These are phyloP conservation scores for Coniophora puteana DNA, from an alignment of 1,284 basidiomycete species.

Conservation along the genomic window DNA sequence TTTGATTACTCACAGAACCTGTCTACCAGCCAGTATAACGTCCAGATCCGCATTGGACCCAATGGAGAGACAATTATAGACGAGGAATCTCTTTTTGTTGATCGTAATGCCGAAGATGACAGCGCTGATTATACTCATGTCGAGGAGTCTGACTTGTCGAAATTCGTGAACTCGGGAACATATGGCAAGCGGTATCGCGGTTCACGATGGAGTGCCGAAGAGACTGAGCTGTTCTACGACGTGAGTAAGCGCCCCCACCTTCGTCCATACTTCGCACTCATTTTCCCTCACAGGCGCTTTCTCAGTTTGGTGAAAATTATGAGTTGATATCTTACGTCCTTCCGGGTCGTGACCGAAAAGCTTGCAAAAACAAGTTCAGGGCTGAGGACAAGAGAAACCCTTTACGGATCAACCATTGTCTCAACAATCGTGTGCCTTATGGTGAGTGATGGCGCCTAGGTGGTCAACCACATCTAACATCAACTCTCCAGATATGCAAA, in stretches of 20 bases:
- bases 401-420: conserved; percentile 59
- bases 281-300: conserved; percentile 56
- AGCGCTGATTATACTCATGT: conserved; percentile 73
- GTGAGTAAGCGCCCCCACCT: conserved; percentile 39
- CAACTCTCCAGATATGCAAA: conserved; percentile 55
- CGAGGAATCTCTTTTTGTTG: conserved; percentile 75
- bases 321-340: conserved; percentile 86
- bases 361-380: conserved; percentile 91
- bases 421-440: conserved; percentile 66
- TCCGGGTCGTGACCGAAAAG: conserved; percentile 81
- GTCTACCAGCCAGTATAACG: conserved; percentile 67
- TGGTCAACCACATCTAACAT: neutral
- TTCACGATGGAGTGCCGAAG: conserved; percentile 80
- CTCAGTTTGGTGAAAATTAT: conserved; percentile 90
- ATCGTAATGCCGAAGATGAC: conserved; percentile 59
- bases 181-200: conserved; percentile 75
- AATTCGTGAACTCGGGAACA: conserved; percentile 83
- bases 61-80: conserved; percentile 81
- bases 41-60: conserved; percentile 77
- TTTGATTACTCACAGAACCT: conserved; percentile 68
- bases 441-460: conserved; percentile 39
- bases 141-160: conserved; percentile 78
- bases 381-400: conserved; percentile 80
- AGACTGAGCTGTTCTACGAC: conserved; percentile 83
- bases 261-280: conserved; percentile 1